Percentiles rank a stretch among this genome's conserved stretches.
phyloP scores from a whole-genome alignment of 2,329 filamentous ascomycete genomes.

The Fusarium duplospermum region DNA sequence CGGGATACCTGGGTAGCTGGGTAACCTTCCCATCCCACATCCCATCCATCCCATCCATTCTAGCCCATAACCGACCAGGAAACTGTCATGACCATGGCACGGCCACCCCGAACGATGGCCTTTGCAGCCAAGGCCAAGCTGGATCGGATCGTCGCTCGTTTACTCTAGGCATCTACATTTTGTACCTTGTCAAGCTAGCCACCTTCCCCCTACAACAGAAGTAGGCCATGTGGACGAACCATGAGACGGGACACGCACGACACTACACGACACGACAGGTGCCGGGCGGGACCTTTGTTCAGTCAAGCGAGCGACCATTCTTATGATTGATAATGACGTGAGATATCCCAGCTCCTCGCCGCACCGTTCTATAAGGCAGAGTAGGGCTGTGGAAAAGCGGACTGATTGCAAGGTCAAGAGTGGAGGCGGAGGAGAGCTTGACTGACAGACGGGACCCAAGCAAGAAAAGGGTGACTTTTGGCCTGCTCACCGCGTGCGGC shows the following conservation, averaged over 20 bases:
- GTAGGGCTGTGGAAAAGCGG: conserved; percentile 36
- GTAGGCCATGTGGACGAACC: neutral
- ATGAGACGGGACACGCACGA: neutral
- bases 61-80: neutral
- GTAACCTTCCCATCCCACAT: neutral
- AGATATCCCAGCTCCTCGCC: conserved; percentile 15
- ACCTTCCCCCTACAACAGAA: neutral
- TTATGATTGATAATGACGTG: conserved; percentile 11
- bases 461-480: conserved; percentile 8
- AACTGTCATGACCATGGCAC: conserved; percentile 19
- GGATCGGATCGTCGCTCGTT: conserved; percentile 20
- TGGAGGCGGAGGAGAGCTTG: conserved; percentile 24
- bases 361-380: conserved; percentile 16
- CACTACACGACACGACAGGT: neutral
- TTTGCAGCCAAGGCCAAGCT: conserved; percentile 4
- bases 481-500: neutral
- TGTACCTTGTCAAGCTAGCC: neutral
- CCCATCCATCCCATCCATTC: neutral
- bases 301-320: neutral
- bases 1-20: neutral
- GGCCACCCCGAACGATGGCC: neutral
- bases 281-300: neutral
- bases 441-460: neutral
- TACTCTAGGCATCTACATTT: conserved; percentile 5
- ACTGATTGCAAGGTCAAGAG: conserved; percentile 17